Conservation (phyloP, 164 flowering plant species). For the Tetracentron sinense region DNA sequence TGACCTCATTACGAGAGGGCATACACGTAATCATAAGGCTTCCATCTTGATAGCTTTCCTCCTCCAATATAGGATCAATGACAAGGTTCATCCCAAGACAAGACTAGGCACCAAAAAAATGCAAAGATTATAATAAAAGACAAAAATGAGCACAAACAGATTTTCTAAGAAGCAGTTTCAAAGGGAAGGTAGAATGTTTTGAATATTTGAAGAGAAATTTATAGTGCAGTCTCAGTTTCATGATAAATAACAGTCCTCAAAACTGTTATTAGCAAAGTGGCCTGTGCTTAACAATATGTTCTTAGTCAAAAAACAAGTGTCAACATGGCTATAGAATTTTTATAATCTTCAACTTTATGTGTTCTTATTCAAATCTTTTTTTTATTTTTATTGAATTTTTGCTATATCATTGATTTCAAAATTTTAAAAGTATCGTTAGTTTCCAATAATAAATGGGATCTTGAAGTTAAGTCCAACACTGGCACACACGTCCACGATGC, state of each 20-base stretch:
- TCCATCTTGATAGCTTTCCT: constrained; percentile 88
- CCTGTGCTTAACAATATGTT: no score
- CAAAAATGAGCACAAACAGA: neutral
- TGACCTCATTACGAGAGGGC: constrained; percentile 93
- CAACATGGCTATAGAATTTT: no score
- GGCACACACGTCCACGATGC: neutral
- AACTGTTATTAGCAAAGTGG: no score
- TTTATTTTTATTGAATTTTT: no score
- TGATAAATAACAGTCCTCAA: no score
- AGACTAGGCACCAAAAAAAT: constrained; percentile 40
- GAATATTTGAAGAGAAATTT: neutral
- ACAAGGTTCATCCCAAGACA: constrained; percentile 68
- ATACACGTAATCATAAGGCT: constrained; percentile 76
- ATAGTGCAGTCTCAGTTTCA: neutral
- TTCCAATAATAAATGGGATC: neutral
- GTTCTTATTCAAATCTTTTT: no score
- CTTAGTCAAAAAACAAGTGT: no score
- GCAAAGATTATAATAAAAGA: neutral
- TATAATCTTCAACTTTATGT: no score
- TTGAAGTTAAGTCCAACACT: neutral
- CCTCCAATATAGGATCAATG: constrained; percentile 84
- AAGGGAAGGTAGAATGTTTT: neutral
- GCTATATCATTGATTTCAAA: no score
- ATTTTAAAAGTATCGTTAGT: no score
- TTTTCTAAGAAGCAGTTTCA: neutral